Conservation (phyloP, 2,329 filamentous ascomycete genomes). For the Metarhizium album region DNA sequence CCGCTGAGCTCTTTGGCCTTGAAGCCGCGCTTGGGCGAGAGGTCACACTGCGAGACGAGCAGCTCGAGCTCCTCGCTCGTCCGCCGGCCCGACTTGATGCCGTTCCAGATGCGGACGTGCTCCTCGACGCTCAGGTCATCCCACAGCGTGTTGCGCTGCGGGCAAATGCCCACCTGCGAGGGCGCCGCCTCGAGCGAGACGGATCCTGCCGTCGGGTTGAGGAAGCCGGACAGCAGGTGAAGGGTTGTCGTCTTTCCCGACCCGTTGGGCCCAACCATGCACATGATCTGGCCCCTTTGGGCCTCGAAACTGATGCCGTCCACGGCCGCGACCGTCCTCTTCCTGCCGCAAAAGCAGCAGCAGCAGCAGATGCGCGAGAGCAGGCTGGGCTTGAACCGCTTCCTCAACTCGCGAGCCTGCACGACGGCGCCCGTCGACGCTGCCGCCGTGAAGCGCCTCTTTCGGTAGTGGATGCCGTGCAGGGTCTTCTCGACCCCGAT, state of each 20-base stretch:
- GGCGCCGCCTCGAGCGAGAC: slow-evolving; percentile 44
- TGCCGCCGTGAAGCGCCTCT: slow-evolving; percentile 14
- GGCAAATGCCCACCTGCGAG: slow-evolving; percentile 43
- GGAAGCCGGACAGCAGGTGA: slow-evolving; percentile 58
- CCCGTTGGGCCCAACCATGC: slow-evolving; percentile 59
- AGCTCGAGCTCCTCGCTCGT: slow-evolving; percentile 37
- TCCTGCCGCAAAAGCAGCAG: slow-evolving; percentile 19
- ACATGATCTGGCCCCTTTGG: slow-evolving; percentile 50
- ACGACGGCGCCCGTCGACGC: slow-evolving; percentile 7
- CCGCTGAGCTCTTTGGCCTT: slow-evolving; percentile 49
- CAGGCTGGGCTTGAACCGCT: slow-evolving; percentile 20
- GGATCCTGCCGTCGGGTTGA: slow-evolving; percentile 46
- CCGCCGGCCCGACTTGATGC: slow-evolving; percentile 37
- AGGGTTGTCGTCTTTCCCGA: slow-evolving; percentile 62
- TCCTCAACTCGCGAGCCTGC: slow-evolving; percentile 17
- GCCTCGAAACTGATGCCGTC: slow-evolving; percentile 49
- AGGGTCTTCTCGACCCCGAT: slow-evolving; percentile 20
- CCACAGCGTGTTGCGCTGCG: slow-evolving; percentile 60
- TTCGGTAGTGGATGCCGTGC: slow-evolving; percentile 24
- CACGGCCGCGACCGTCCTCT: slow-evolving; percentile 40
- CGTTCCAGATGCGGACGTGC: slow-evolving; percentile 53
- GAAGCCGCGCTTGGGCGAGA: slow-evolving; percentile 45
- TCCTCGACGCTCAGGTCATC: slow-evolving; percentile 54
- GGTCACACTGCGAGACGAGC: slow-evolving; percentile 47
- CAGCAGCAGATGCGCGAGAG: slow-evolving; percentile 19